Percentiles rank a stretch among this genome's conserved stretches.
phyloP scores from a whole-genome alignment of 805 yeast genomes.

The Yamadazyma philogaea region DNA sequence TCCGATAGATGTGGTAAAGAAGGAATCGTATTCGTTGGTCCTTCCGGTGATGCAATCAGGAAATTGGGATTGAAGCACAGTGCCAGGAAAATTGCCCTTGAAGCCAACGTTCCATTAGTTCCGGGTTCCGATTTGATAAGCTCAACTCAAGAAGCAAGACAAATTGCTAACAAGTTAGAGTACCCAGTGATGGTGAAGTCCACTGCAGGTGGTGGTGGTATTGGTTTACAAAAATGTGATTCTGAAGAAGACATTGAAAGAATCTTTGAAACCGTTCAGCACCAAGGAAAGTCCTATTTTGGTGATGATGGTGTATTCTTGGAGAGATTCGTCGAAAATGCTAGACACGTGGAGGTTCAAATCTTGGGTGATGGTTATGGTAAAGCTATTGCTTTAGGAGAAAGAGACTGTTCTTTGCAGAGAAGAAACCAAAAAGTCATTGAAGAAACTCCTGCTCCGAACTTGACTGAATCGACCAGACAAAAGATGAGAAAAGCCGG shows the following conservation, averaged over 20 bases:
- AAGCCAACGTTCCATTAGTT: constrained; percentile 92
- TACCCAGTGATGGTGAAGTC: constrained; percentile 96
- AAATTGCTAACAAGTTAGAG: constrained; percentile 67
- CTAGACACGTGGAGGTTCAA: constrained; percentile 96
- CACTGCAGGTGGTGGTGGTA: constrained; percentile 99
- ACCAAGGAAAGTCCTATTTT: constrained; percentile 88
- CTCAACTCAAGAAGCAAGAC: constrained; percentile 68
- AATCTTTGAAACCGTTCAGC: constrained; percentile 87
- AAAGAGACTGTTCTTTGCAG: constrained; percentile 96
- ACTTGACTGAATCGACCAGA: constrained; percentile 78
- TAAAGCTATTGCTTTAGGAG: constrained; percentile 89
- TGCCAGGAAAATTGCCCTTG: constrained; percentile 88
- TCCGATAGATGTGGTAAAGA: constrained; percentile 82
- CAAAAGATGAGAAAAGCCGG: constrained; percentile 75
- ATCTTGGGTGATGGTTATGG: constrained; percentile 96
- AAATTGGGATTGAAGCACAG: constrained; percentile 92
- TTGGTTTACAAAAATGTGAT: constrained; percentile 93
- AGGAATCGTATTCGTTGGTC: constrained; percentile 94
- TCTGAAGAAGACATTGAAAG: constrained; percentile 73
- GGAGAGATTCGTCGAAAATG: constrained; percentile 91
- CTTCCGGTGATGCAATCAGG: constrained; percentile 89
- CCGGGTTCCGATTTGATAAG: constrained; percentile 92
- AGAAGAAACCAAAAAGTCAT: constrained; percentile 95
- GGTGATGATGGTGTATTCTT: constrained; percentile 95
- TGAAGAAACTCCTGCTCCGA: constrained; percentile 98